Evolutionary conservation across 208 protist species (phyloP).

Genomic region (Leishmania lainsoni): DNA sequence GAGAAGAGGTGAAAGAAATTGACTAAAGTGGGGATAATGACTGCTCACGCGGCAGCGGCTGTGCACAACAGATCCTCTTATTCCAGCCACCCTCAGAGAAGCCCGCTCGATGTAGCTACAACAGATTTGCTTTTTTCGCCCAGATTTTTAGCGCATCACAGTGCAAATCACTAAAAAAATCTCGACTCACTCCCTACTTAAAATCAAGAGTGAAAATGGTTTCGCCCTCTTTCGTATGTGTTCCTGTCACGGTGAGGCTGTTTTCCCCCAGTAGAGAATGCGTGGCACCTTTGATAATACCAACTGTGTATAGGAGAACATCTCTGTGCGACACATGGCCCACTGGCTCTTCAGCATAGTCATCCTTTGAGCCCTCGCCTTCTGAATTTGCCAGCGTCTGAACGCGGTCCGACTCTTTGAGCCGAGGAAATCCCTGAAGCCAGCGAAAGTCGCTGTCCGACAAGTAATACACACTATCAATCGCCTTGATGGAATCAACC

Average conservation of each 20-base stretch:
- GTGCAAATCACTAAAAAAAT: neutral
- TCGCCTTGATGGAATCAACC: conserved; percentile 66
- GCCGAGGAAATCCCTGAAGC: conserved; percentile 62
- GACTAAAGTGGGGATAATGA: neutral
- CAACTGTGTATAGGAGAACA: conserved; percentile 65
- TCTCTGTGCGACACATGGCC: conserved; percentile 41
- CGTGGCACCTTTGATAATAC: conserved; percentile 55
- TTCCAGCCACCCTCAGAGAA: neutral
- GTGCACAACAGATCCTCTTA: neutral
- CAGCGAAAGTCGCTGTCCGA: conserved; percentile 64
- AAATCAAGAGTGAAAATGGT: conserved; percentile 76
- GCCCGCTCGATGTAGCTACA: neutral
- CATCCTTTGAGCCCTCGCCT: conserved; percentile 17
- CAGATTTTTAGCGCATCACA: neutral
- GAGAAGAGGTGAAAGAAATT: conserved; percentile 19
- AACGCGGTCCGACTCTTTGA: conserved; percentile 37
- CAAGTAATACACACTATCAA: conserved; percentile 68
- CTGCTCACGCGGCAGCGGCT: neutral
- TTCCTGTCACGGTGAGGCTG: conserved; percentile 43
- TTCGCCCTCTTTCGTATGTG: conserved; percentile 59
- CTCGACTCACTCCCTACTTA: conserved; percentile 8
- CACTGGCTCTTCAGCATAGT: conserved; percentile 11
- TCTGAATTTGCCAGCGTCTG: conserved; percentile 36
- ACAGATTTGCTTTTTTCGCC: neutral
- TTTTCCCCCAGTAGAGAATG: conserved; percentile 42